phyloP scores from a whole-genome alignment of 1,284 basidiomycete genomes.

The Pseudozyma tsukubaensis region DNA sequence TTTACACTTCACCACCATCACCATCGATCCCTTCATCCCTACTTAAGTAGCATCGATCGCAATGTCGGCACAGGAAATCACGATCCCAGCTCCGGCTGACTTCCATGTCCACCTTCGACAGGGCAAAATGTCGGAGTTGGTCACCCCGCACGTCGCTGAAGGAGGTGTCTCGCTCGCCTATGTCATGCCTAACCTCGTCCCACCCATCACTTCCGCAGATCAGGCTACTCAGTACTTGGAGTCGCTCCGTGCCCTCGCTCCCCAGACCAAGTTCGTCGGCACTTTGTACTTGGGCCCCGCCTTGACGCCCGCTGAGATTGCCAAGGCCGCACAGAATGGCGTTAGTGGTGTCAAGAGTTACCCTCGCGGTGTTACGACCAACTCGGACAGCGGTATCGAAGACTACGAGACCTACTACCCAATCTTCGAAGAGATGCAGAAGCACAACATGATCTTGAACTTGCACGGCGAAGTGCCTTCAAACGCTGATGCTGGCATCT shows the following conservation, averaged over 20 bases:
- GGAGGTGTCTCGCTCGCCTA: constrained; percentile 93
- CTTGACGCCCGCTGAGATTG: constrained; percentile 89
- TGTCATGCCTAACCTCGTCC: constrained; percentile 97
- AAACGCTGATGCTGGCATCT: constrained; percentile 83
- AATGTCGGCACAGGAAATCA: constrained; percentile 44
- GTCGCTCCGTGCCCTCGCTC: constrained; percentile 80
- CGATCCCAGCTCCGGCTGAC: constrained; percentile 68
- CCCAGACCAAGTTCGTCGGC: constrained; percentile 88
- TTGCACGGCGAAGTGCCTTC: constrained; percentile 97
- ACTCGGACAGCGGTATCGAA: constrained; percentile 95
- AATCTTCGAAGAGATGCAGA: constrained; percentile 94
- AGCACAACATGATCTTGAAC: constrained; percentile 92
- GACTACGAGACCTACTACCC: constrained; percentile 95
- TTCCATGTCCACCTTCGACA: constrained; percentile 98
- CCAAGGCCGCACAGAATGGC: constrained; percentile 74
- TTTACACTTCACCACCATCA: not conserved
- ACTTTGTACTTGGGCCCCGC: constrained; percentile 93
- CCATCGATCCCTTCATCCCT: not conserved
- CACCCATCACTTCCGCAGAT: constrained; percentile 87
- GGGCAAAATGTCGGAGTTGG: constrained; percentile 79
- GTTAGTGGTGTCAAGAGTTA: constrained; percentile 89
- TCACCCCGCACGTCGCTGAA: constrained; percentile 87
- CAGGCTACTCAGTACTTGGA: constrained; percentile 84
- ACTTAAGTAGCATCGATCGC: not conserved
- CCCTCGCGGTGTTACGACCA: constrained; percentile 96